These are phyloP conservation scores for Melocanna baccifera DNA, from an alignment of 176 grass and related monocot genomes.

Conservation along the genomic window DNA sequence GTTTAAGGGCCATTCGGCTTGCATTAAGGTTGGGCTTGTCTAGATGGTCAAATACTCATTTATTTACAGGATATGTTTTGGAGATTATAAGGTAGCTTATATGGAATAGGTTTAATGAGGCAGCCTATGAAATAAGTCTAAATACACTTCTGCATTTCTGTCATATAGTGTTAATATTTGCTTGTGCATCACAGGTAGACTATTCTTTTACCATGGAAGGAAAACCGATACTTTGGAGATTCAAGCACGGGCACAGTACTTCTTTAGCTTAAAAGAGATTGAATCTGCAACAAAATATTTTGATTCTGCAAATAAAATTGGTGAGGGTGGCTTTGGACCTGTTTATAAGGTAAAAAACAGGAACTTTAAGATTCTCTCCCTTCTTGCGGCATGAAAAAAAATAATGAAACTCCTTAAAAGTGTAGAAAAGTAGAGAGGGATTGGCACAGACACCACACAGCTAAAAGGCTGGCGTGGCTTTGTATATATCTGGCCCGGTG, in stretches of 20 bases:
- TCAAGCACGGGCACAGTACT: conserved; percentile 64
- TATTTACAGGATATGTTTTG: not conserved
- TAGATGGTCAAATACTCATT: not conserved
- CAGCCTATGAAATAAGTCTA: not conserved
- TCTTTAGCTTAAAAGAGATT: conserved; percentile 73
- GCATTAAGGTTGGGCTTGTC: not conserved
- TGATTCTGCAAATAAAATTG: conserved; percentile 75
- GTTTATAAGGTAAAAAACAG: conserved; percentile 69
- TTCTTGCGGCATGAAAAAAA: not conserved
- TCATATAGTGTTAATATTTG: conserved; percentile 9
- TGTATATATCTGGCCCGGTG: too few species aligned
- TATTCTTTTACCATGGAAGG: conserved; percentile 24
- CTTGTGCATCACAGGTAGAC: conserved; percentile 31
- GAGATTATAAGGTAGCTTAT: conserved; percentile 11
- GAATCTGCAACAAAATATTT: conserved; percentile 66
- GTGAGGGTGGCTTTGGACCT: conserved; percentile 77
- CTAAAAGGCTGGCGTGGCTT: too few species aligned
- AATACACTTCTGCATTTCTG: conserved; percentile 5
- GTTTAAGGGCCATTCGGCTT: not conserved
- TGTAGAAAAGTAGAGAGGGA: too few species aligned
- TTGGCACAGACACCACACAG: too few species aligned
- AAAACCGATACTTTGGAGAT: conserved; percentile 44
- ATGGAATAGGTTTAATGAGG: not conserved
- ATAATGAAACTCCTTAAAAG: too few species aligned
- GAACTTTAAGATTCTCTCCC: not conserved